Evolutionary conservation across 2,329 filamentous ascomycete species (phyloP).

Genomic region (Amesomyces nigricolor): DNA sequence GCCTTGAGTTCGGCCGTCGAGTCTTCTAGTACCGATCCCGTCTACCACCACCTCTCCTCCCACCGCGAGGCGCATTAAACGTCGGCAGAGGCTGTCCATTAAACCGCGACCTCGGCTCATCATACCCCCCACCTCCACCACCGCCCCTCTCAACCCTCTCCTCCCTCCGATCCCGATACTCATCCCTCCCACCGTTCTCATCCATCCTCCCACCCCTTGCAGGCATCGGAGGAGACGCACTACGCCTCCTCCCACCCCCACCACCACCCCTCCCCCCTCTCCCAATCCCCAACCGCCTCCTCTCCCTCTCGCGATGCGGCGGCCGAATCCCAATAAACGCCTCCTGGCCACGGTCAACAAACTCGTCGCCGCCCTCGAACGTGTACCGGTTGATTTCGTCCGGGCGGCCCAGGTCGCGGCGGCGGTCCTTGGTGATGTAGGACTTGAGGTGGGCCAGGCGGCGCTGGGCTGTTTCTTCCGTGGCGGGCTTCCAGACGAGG

Average conservation of each 20-base stretch:
- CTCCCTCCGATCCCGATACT: neutral
- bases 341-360: slow-evolving; percentile 69
- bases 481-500: slow-evolving; percentile 52
- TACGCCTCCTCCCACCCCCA: slow-evolving; percentile 26
- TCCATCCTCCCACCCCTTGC: no score
- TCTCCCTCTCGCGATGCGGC: slow-evolving; percentile 47
- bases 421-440: slow-evolving; percentile 40
- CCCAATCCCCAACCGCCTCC: slow-evolving; percentile 30
- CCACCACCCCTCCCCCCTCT: slow-evolving; percentile 27
- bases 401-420: slow-evolving; percentile 40
- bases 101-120: slow-evolving; percentile 23
- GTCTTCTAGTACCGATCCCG: slow-evolving; percentile 6
- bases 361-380: slow-evolving; percentile 59
- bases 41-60: slow-evolving; percentile 8
- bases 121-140: slow-evolving; percentile 1
- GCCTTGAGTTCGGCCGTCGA: neutral
- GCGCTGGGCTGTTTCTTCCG: slow-evolving; percentile 55
- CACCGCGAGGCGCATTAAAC: slow-evolving; percentile 15
- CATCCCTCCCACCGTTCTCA: neutral
- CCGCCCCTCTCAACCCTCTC: neutral
- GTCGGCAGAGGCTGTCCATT: slow-evolving; percentile 26
- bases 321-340: slow-evolving; percentile 60
- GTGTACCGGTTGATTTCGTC: slow-evolving; percentile 65
- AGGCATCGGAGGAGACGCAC: neutral
- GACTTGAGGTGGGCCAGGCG: slow-evolving; percentile 55